Evolutionary conservation across 2,329 filamentous ascomycete genomes (phyloP), one percentile per base, ranked within the genome.

Genomic region (Alternaria brassicicola): DNA sequence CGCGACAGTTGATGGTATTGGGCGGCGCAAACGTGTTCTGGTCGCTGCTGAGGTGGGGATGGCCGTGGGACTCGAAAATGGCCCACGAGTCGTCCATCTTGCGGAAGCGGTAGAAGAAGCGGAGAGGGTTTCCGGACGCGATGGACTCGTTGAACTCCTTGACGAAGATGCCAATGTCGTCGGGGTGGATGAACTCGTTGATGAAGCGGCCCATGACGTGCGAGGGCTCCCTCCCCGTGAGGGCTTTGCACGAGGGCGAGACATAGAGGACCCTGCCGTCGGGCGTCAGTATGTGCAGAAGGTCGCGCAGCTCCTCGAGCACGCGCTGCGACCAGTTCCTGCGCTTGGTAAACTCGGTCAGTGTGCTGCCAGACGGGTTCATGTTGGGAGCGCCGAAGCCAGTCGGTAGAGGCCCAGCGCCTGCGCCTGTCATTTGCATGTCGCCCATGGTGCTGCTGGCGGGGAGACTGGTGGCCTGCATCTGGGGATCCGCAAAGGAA

Each of bases 51-150:
- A 96, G 88, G 79, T 98, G 94, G 12, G 93, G 91, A 74, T 97
- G 94, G 48, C 94, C 94, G 66, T 94, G 88, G n/a, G 91, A 89
- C 79, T 98, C 94, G 73, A 98, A 92, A 54, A 97, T 91, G 63
- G 84, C 83, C 74, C 89, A 96, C 2, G 82, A 83, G 21, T 86
- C 88, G 72, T 95, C 91, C 65, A 87, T 87, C 76, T 88, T 91
- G 72, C 84, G 85, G 73, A 97, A 88, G 48, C 94, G 88, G 75
- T 96, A 95, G 80, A 96, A 96, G 76, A 96, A 88, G 57, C 91
- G 89, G 62, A 97, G 78, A 4, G 88, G 82, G 66, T 90, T 89
- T n/a, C 90, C 91, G 7, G 87, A 90, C 2, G 91, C 88, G 63
- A 97, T 94, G 15, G 89, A 91, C 75, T 96, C 92, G 76, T 95